These are phyloP conservation scores for Nicotiana sylvestris DNA, from an alignment of 257 asterid species.

Conservation along the genomic window DNA sequence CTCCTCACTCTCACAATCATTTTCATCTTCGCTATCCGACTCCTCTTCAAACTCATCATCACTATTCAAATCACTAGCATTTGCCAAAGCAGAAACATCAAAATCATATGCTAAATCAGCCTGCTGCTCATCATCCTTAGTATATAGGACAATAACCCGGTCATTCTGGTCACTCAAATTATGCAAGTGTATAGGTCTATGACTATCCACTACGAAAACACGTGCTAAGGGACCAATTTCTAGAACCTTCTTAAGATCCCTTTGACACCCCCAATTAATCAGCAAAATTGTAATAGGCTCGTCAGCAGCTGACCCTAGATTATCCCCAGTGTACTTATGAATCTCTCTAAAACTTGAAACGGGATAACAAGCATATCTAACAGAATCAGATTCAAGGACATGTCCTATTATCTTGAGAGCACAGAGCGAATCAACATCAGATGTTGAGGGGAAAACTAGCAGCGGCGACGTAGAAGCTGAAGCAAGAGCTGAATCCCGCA, in stretches of 20 bases:
- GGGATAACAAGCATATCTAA: slow-evolving; percentile 95
- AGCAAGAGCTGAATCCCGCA: slow-evolving; percentile 61
- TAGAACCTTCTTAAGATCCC: slow-evolving; percentile 72
- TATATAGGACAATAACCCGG: slow-evolving; percentile 77
- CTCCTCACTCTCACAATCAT: slow-evolving; percentile 49
- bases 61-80: slow-evolving; percentile 72
- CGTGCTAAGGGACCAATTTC: slow-evolving; percentile 54
- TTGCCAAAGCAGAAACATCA: slow-evolving; percentile 82
- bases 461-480: slow-evolving; percentile 66
- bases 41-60: slow-evolving; percentile 77
- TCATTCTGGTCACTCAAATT: slow-evolving; percentile 70
- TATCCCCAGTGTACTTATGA: slow-evolving; percentile 70
- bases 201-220: slow-evolving; percentile 92
- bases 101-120: slow-evolving; percentile 82
- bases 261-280: slow-evolving; percentile 96
- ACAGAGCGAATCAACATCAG: slow-evolving; percentile 92
- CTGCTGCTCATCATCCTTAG: slow-evolving; percentile 72
- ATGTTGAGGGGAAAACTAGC: slow-evolving; percentile 86
- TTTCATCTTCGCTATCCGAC: slow-evolving; percentile 59
- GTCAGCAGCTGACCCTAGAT: slow-evolving; percentile 41
- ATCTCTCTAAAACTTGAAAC: slow-evolving; percentile 89
- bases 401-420: slow-evolving; percentile 81
- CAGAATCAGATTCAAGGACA: slow-evolving; percentile 88
- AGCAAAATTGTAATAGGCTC: slow-evolving; percentile 73
- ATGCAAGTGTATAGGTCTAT: slow-evolving; percentile 93